Percentiles rank a stretch among this genome's conserved stretches.
Evolutionary conservation across 2,329 filamentous ascomycete species (phyloP).

Genomic region (Aspergillus flavus): DNA sequence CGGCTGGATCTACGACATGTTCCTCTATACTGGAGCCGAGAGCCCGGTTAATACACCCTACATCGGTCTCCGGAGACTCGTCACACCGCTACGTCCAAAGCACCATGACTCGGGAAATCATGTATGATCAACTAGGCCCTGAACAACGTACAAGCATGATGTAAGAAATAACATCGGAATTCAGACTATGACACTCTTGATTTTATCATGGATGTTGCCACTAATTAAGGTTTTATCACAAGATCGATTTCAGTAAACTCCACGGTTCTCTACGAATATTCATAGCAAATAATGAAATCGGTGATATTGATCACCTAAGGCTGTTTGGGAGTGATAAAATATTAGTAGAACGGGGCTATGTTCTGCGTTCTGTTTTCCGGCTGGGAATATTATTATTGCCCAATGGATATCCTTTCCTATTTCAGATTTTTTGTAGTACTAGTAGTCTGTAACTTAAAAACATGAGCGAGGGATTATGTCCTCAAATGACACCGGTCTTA

Average conservation of each 20-base stretch:
- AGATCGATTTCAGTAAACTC: too few species aligned
- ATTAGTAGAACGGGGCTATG: too few species aligned
- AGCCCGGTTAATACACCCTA: conserved; percentile 70
- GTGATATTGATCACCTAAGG: too few species aligned
- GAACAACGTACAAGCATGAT: not conserved
- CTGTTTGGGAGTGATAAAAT: too few species aligned
- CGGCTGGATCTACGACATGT: conserved; percentile 67
- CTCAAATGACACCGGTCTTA: not conserved
- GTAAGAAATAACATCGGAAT: too few species aligned
- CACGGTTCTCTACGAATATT: too few species aligned
- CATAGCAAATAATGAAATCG: too few species aligned
- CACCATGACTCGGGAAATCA: not conserved
- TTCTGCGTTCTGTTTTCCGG: too few species aligned
- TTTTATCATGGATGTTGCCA: not conserved
- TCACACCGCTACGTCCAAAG: conserved; percentile 62
- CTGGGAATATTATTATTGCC: too few species aligned
- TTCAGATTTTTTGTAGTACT: not conserved
- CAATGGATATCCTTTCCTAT: too few species aligned
- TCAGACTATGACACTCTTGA: not conserved
- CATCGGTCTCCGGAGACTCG: conserved; percentile 62
- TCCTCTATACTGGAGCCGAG: conserved; percentile 67
- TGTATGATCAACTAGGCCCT: not conserved
- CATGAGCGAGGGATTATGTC: not conserved
- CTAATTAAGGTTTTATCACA: not conserved
- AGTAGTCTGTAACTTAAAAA: not conserved